Evolutionary conservation across 2,329 filamentous ascomycete species (phyloP).

Genomic region (Cryphonectria carpinicola): DNA sequence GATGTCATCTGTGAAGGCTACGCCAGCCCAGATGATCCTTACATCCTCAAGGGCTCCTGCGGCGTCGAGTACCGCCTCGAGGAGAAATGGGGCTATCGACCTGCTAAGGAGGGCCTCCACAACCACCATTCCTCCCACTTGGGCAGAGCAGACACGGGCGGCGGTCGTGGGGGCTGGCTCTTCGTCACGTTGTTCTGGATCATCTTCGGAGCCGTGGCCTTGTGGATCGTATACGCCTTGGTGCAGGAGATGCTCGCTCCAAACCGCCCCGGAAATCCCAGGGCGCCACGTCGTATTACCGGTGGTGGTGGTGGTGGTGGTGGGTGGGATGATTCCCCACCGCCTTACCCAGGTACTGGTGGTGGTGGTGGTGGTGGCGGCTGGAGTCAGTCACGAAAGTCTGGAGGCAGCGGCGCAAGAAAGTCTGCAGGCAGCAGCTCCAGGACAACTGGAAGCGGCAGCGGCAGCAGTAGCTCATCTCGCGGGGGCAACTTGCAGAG

Average conservation of each 20-base stretch:
- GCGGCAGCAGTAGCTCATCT: constrained; percentile 28
- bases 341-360: constrained; percentile 52
- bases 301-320: constrained; percentile 39
- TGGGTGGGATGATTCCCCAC: constrained; percentile 52
- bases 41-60: constrained; percentile 89
- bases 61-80: constrained; percentile 88
- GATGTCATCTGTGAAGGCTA: constrained; percentile 81
- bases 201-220: constrained; percentile 62
- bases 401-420: background rate
- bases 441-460: background rate
- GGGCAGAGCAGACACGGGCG: constrained; percentile 27
- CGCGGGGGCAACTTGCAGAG: constrained; percentile 59
- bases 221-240: constrained; percentile 65
- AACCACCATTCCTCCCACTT: constrained; percentile 18
- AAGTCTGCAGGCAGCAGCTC: constrained; percentile 6
- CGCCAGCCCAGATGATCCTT: constrained; percentile 72
- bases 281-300: constrained; percentile 47
- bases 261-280: constrained; percentile 45
- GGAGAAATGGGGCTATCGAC: constrained; percentile 64
- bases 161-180: constrained; percentile 37
- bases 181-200: constrained; percentile 59
- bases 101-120: constrained; percentile 40
- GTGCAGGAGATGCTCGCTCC: constrained; percentile 40
- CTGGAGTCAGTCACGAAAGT: background rate
- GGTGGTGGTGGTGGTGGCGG: background rate